Conservation (phyloP, 2,329 filamentous ascomycete genomes). For the Claviceps fusiformis region DNA sequence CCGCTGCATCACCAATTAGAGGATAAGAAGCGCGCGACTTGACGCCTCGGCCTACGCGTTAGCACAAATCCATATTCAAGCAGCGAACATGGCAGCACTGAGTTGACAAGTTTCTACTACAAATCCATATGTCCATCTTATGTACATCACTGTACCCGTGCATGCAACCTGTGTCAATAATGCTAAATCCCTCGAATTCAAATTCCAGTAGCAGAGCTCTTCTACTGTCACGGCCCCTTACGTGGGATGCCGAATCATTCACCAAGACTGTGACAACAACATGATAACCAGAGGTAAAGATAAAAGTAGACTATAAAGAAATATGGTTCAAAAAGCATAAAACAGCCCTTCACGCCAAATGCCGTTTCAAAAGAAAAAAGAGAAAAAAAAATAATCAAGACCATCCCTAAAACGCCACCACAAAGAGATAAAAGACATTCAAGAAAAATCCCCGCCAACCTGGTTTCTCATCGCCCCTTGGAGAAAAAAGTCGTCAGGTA, state of each 20-base stretch:
- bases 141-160: too few species aligned
- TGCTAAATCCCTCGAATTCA: not conserved
- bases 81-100: too few species aligned
- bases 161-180: not conserved
- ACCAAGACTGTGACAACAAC: not conserved
- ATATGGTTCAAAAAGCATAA: not conserved
- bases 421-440: constrained; percentile 12
- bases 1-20: too few species aligned
- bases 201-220: not conserved
- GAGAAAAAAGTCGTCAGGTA: constrained; percentile 16
- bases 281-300: not conserved
- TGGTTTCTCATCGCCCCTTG: not conserved
- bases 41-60: too few species aligned
- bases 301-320: constrained; percentile 1
- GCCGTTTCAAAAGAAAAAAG: constrained; percentile 2
- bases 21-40: too few species aligned
- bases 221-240: not conserved
- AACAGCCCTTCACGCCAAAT: constrained; percentile 20
- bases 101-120: too few species aligned
- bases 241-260: not conserved
- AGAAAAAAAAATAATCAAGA: constrained; percentile 5
- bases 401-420: constrained; percentile 23
- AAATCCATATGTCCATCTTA: too few species aligned
- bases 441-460: not conserved
- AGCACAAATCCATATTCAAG: too few species aligned